Evolutionary conservation across 75 land plant genomes (phyloP), one percentile per base, ranked within the genome.

Genomic region (Pinus taeda): DNA sequence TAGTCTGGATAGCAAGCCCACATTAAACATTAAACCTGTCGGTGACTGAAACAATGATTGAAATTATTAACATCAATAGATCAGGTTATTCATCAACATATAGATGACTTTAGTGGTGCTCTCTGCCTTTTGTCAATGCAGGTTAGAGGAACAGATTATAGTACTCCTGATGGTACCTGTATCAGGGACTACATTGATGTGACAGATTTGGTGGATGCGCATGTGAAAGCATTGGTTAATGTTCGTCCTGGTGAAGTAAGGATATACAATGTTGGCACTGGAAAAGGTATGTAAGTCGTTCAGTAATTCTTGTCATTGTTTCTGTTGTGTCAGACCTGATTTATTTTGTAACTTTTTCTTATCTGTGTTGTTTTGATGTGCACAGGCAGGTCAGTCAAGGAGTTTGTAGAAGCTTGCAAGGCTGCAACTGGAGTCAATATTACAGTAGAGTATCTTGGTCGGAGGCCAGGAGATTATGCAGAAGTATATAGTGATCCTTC

Each of bases 391-490:
- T 93, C 96, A 17, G 98, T 95, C 36, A 93, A 90, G 84, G 98
- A 93, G 73, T 95, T 95, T 81, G 98, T 95, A 53, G 92, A 95
- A 69, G 98, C 97, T 15, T 91, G 98, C 76, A 95, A 91, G 75
- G 86, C 84, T 75, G 98, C 98, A 37, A 93, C 97, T 13, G 90
- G 91, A 2, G 87, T 90, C 59, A 70, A 90, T 72, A 84, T 95
- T 42, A 86, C 88, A 73, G 88, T 95, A 11, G 87, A 81, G 0
- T 93, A 86, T 71, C 86, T 93, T 21, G 78, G 58, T 24, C 88
- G 98, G 3, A 76, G 98, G 9, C 98, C 97, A 26, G 98, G 98
- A 30, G 98, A 90, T 74, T 95, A 95, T 79, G 98, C 98, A 24
- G 91, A 95, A 84, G 98, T 95, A 20, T 95, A 75, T 82, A 95